phyloP scores from a whole-genome alignment of 352 stramenopile genomes.

The Globisporangium solare region DNA sequence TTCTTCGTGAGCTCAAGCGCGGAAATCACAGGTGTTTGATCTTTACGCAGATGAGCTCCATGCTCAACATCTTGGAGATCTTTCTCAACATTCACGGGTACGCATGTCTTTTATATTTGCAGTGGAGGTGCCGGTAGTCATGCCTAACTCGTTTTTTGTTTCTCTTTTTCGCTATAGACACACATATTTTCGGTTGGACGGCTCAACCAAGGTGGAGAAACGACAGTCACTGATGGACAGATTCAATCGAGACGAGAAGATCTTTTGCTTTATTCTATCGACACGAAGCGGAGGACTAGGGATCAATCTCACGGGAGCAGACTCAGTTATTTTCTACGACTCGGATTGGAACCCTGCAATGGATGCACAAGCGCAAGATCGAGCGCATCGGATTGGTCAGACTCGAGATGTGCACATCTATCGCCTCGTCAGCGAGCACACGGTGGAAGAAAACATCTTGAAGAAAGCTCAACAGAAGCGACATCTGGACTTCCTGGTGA shows the following conservation, averaged over 20 bases:
- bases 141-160: conserved; percentile 1
- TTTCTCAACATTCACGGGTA: conserved; percentile 97
- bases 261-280: conserved; percentile 99
- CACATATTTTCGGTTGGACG: conserved; percentile 98
- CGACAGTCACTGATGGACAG: conserved; percentile 97
- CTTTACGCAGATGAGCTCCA: conserved; percentile 98
- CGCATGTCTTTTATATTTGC: neutral
- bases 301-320: conserved; percentile 98
- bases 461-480: conserved; percentile 97
- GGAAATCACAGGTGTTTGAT: conserved; percentile 93
- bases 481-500: conserved; percentile 94
- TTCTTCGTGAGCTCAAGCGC: conserved; percentile 95
- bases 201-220: conserved; percentile 93
- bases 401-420: conserved; percentile 99
- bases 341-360: conserved; percentile 94
- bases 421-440: conserved; percentile 94
- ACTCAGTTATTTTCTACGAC: conserved; percentile 93
- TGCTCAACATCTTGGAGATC: conserved; percentile 98
- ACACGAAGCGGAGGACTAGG: conserved; percentile 96
- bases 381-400: conserved; percentile 97
- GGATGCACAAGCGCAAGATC: conserved; percentile 94
- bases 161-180: conserved; percentile 31
- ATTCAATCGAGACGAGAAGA: conserved; percentile 96
- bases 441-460: conserved; percentile 99
- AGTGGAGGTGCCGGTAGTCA: neutral